phyloP scores from a whole-genome alignment of 768 basidiomycete genomes.

The Panaeolus papilionaceus region DNA sequence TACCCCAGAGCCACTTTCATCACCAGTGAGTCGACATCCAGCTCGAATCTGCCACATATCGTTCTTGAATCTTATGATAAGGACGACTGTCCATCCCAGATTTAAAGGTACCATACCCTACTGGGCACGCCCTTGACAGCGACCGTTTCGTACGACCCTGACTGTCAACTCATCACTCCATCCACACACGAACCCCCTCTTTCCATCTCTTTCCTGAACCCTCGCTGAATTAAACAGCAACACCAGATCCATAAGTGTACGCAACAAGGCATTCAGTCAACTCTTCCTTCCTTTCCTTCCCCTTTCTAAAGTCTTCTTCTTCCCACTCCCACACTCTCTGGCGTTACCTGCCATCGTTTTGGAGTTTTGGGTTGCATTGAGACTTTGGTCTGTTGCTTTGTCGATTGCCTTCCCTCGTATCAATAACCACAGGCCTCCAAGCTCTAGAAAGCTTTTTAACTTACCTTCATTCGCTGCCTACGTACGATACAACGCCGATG shows the following conservation, averaged over 20 bases:
- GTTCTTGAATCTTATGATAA: background rate
- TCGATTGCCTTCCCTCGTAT: conserved; percentile 5
- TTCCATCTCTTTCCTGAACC: conserved; percentile 13
- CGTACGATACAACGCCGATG: background rate
- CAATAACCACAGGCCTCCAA: background rate
- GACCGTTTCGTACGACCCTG: conserved; percentile 13
- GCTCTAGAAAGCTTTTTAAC: background rate
- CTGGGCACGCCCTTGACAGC: conserved; percentile 14
- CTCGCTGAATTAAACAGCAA: conserved; percentile 13
- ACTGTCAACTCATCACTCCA: conserved; percentile 9
- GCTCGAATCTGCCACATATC: background rate
- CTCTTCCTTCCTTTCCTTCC: conserved; percentile 9
- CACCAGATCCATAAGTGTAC: conserved; percentile 12
- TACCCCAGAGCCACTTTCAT: background rate
- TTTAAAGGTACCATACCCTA: conserved; percentile 13
- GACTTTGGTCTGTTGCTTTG: conserved; percentile 6
- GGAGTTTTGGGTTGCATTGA: conserved; percentile 14
- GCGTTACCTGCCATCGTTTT: conserved; percentile 12
- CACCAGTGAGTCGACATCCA: background rate
- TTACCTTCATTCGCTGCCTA: background rate
- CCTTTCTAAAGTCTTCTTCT: conserved; percentile 6
- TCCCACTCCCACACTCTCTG: conserved; percentile 14
- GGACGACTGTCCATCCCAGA: conserved; percentile 8
- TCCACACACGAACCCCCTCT: conserved; percentile 8
- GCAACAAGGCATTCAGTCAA: conserved; percentile 5